Base-by-base conservation (phyloP, 148 eudicot species). In the Arbutus unedo region DNA sequence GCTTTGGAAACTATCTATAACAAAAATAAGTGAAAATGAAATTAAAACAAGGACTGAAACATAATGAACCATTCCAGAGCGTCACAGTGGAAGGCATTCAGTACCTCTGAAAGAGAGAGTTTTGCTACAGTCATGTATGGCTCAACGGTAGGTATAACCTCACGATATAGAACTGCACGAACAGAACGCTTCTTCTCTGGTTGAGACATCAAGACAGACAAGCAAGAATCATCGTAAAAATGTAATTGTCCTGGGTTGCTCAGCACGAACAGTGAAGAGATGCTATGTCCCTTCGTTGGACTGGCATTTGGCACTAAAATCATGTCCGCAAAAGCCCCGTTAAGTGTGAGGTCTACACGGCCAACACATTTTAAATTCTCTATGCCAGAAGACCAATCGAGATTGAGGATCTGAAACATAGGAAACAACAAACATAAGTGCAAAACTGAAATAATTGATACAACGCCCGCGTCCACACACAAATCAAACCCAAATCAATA, bases 321-420 rank as follows among this genome's bases (percentile, higher is more conserved):
- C 88, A 93, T 85, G 89, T 97, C 99, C 49, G 96, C 95, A 89
- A 92, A 97, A 77, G 97, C 93, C 78, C 99, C 99, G 83, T 89
- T 83, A 84, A 97, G 97, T 38, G 95, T 85, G 79, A 97, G 91
- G 90, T 97, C 96, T 76, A 91, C 85, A 66, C 98, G 96, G 21
- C 81, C 84, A 62, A 92, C 79, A 82, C 89, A 91, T 85, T 91
- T 91, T 87, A 94, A 84, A 81, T 81, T 86, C 82, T 91, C 92
- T 83, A 89, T 89, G 38, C 92, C 91, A 53, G 93, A 85, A 79
- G 99, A 89, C 97, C 98, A 94, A 71, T 97, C 96, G 84, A 97
- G 96, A 89, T 83, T 87, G 87, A 96, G 88, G 68, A 97, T 91
- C 99, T 97, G 98, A 89, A 76, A 90, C 74, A 25, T 25, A 25